Evolutionary conservation across 2,329 filamentous ascomycete species (phyloP), one percentile per base, ranked within the genome.

Genomic region (Neospermospora avenae): DNA sequence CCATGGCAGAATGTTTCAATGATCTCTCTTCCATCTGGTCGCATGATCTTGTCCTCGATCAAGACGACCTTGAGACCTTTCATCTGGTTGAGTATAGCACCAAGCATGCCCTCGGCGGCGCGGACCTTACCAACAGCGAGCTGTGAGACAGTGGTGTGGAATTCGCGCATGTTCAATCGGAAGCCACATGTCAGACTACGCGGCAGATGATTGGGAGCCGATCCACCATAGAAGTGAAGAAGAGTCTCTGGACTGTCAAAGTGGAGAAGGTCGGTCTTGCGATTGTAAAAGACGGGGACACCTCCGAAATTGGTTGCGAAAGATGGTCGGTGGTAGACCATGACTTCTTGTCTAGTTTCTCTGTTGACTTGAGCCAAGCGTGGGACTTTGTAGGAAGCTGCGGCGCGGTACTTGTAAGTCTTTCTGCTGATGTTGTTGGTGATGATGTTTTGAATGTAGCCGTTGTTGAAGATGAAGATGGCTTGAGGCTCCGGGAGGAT

Each of bases 1-100:
- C 53, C 53, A 24, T 55, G 39, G 39, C 39, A 45, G 41, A 46
- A 25, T 3, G 45, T 20, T 5, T 45, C 14, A 13, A 55, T 46
- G 18, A 37, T 35, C 1, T 13, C 20, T 4, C 35, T 31, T 6
- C 53, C 53, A 3, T 44, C 25, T 2, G 18, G 39, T 4, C 39
- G 53, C 39, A 31, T 18, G 53, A 45, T 18, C n/a, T 18, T 20
- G 13, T 55, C 39, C 10, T 35, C 28, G 7, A 55, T 35, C 8
- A 45, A 35, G 25, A 35, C 53, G 13, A 24, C 28, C 16, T 37
- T 55, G 28, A 55, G 53, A 22, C 16, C 53, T 16, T 44, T 44
- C 53, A 55, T 55, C 53, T 55, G 53, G 14, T 46, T 55, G 37
- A 55, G 35, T 5, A 55, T 45, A 8, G 24, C 53, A 24, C 53